A percentile compares a stretch with the other conserved stretches of the same genome.
phyloP scores from a whole-genome alignment of 139 green algal species.

The Picochlorum sp. region DNA sequence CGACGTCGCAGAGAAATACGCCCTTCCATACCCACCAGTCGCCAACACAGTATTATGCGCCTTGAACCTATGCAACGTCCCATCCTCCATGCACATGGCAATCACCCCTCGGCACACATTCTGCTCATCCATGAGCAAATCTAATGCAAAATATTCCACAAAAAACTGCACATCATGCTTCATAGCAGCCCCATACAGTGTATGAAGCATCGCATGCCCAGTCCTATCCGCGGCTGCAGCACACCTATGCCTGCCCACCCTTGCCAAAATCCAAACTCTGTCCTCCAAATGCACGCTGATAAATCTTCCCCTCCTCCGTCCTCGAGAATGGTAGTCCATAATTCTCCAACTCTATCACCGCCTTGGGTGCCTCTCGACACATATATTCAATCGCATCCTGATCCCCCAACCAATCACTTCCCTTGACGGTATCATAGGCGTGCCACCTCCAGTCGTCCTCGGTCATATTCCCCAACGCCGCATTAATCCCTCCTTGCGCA shows the following conservation, averaged over 20 bases:
- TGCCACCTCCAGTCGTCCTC: constrained; percentile 99
- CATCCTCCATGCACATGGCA: constrained; percentile 98
- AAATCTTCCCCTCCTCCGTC: constrained; percentile 98
- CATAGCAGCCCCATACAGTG: constrained; percentile 93
- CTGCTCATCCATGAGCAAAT: constrained; percentile 95
- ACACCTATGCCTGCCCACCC: constrained; percentile 78
- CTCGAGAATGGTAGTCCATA: constrained; percentile 97
- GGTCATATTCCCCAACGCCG: constrained; percentile 96
- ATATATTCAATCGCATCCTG: constrained; percentile 77
- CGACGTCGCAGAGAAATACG: constrained; percentile 93
- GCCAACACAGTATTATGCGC: constrained; percentile 89
- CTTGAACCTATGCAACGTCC: constrained; percentile 91
- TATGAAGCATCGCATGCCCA: constrained; percentile 98
- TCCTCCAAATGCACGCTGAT: constrained; percentile 96
- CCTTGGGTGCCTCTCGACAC: constrained; percentile 89
- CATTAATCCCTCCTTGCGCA: constrained; percentile 98
- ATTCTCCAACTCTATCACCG: constrained; percentile 97
- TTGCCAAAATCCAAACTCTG: constrained; percentile 91
- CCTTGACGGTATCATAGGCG: constrained; percentile 99
- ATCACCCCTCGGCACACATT: constrained; percentile 70
- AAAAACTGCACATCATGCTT: constrained; percentile 97
- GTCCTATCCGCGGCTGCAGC: constrained; percentile 90
- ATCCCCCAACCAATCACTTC: constrained; percentile 96
- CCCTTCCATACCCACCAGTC: constrained; percentile 93
- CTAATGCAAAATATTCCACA: constrained; percentile 98